Evolutionary conservation across 2,329 filamentous ascomycete species (phyloP).

Genomic region (Neofusicoccum parvum): DNA sequence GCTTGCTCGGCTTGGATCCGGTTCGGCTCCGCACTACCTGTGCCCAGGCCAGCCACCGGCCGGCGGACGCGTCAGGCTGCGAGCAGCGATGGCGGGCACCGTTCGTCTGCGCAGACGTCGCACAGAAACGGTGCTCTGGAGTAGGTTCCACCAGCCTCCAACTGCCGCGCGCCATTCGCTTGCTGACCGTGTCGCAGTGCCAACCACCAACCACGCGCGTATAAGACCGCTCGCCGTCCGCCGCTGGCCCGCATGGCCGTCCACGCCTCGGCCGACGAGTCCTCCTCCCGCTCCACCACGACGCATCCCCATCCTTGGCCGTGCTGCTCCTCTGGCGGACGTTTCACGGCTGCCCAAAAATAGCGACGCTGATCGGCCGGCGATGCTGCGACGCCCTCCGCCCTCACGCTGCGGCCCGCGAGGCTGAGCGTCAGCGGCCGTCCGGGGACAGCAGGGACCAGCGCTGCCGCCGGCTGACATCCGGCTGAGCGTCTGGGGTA

Average conservation of each 20-base stretch:
- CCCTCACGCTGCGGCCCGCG: neutral
- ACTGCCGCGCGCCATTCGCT: neutral
- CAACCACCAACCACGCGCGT: neutral
- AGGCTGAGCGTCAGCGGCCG: conserved; percentile 5
- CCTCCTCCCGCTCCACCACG: neutral
- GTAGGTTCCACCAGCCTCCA: neutral
- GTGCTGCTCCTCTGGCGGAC: neutral
- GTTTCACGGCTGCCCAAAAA: conserved; percentile 14
- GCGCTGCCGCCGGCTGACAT: neutral
- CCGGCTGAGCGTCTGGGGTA: neutral
- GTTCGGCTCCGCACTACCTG: conserved; percentile 15
- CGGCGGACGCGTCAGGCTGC: neutral
- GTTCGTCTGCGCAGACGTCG: neutral
- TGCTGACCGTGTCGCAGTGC: neutral
- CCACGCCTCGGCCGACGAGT: neutral
- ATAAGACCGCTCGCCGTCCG: neutral
- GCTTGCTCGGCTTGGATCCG: neutral
- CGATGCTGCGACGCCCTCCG: neutral
- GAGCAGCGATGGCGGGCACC: neutral
- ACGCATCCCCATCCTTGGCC: neutral
- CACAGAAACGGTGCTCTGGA: neutral
- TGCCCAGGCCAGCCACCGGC: neutral
- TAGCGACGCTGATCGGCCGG: conserved; percentile 11
- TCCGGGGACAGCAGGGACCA: neutral
- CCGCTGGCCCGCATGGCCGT: neutral